Conservation (phyloP, 768 basidiomycete genomes). For the Leccinum truebloodii region DNA sequence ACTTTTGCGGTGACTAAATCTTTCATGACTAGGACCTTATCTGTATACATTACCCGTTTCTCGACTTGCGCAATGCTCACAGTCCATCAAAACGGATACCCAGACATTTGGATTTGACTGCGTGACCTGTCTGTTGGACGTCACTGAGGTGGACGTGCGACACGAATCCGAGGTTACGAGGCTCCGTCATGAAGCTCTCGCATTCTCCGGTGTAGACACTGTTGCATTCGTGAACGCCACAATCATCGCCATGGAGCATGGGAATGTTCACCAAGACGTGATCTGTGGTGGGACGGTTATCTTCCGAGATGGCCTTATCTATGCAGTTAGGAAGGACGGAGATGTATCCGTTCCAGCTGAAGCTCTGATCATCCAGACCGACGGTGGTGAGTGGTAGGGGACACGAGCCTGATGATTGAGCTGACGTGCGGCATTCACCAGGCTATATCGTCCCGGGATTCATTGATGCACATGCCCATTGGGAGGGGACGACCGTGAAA, state of each 20-base stretch:
- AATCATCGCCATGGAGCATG: conserved; percentile 66
- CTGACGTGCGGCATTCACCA: conserved; percentile 26
- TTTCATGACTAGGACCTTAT: conserved; percentile 20
- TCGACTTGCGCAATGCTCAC: conserved; percentile 49
- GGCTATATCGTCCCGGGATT: conserved; percentile 72
- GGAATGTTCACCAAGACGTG: conserved; percentile 48
- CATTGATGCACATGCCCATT: conserved; percentile 78
- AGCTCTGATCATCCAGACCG: conserved; percentile 53
- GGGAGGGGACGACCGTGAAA: conserved; percentile 53
- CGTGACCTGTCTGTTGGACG: conserved; percentile 54
- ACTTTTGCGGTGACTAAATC: background rate
- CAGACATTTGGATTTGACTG: conserved; percentile 64
- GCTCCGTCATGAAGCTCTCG: conserved; percentile 52
- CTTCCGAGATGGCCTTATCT: conserved; percentile 58
- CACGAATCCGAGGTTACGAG: conserved; percentile 63
- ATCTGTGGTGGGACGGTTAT: conserved; percentile 54
- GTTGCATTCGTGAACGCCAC: conserved; percentile 70
- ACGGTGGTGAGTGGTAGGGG: conserved; percentile 52
- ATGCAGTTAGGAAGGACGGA: conserved; percentile 41
- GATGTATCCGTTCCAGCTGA: conserved; percentile 38
- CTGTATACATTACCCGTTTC: conserved; percentile 58
- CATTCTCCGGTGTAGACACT: conserved; percentile 34
- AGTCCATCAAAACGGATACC: conserved; percentile 48
- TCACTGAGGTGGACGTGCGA: conserved; percentile 57
- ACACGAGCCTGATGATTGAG: background rate